Evolutionary conservation across 108 stramenopile species (phyloP).

Genomic region (Skeletonema potamos): DNA sequence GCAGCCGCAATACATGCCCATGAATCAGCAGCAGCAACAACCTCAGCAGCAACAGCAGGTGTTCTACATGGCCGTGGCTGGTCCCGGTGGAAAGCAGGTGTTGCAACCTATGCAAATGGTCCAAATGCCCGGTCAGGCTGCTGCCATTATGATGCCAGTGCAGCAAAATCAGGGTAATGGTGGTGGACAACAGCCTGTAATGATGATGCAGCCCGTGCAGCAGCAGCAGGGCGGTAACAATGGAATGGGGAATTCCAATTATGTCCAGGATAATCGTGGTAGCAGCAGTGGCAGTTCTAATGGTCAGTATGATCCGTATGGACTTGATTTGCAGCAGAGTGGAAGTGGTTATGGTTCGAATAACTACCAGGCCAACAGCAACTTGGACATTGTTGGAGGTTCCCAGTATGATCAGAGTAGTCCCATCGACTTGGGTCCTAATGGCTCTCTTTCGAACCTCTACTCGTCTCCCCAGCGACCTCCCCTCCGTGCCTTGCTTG

Average conservation of each 20-base stretch:
- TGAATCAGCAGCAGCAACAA: constrained; percentile 45
- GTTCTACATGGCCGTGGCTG: constrained; percentile 91
- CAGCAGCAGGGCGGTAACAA: constrained; percentile 10
- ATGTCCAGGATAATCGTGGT: constrained; percentile 6
- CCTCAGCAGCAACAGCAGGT: constrained; percentile 55
- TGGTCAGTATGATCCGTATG: constrained; percentile 16
- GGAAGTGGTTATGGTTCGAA: constrained; percentile 14
- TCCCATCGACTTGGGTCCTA: neutral
- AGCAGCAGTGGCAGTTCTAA: neutral
- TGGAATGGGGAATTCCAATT: constrained; percentile 11
- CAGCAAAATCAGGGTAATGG: constrained; percentile 14
- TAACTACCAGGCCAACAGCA: constrained; percentile 13
- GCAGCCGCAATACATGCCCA: constrained; percentile 19
- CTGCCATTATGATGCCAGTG: constrained; percentile 33
- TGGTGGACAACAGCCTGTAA: constrained; percentile 3
- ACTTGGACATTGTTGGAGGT: constrained; percentile 1
- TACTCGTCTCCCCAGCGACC: constrained; percentile 80
- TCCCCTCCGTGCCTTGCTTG: constrained; percentile 75
- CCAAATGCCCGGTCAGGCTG: constrained; percentile 40
- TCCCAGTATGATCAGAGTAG: constrained; percentile 2
- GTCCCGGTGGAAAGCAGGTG: constrained; percentile 85
- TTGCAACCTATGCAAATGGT: constrained; percentile 65
- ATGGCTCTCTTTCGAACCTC: constrained; percentile 48
- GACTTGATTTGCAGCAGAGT: constrained; percentile 20
- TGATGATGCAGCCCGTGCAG: constrained; percentile 17